Base-by-base conservation (phyloP, 1,284 basidiomycete species). In the Marasmius oreades region DNA sequence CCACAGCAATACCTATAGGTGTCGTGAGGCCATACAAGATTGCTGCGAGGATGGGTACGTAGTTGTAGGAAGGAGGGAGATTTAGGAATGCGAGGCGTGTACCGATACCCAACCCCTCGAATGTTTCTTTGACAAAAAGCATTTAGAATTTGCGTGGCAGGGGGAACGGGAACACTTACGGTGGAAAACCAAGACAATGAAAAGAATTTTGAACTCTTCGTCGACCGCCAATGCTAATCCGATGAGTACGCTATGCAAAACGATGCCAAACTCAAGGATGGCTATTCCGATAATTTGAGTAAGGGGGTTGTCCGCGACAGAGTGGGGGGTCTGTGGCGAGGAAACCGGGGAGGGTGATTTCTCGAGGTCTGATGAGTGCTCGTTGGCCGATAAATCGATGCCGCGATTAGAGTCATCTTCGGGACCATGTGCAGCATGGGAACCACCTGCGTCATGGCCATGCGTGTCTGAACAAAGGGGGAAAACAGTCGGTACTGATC, bases 161-260 rank as follows among this genome's bases (percentile, higher is more conserved):
- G 23, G 37, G 43, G 42, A 5, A 48, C 10, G 28, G 28, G 57
- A 11, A 28, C 12, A 74, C 79, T 62, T 62, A 92, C 91, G 92
- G 68, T 95, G 93, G 73, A 95, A 98, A 67, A 96, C 77, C 62
- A 98, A 74, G 57, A 98, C 95, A 59, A 95, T 76, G 69, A 98
- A 95, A 20, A 99, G 83, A 11, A 90, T 73, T 61, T 82, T 90
- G 73, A 99, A 98, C 50, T 83, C 69, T 24, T 81, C 73, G 65
- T 90, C 85, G 33, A 96, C 93, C 20, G 94, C 95, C 47, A 99
- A 84, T 0, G 96, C 98, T 23, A 99, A 75, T 1, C 96, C 96
- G 63, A 99, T 94, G 62, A 99, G 82, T 43, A 98, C 68, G 66
- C 86, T 90, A 69, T 97, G 95, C 59, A 99, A 77, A 12, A 95